Conservation (phyloP, 257 asterid species). For the Solanum medicagineum region DNA sequence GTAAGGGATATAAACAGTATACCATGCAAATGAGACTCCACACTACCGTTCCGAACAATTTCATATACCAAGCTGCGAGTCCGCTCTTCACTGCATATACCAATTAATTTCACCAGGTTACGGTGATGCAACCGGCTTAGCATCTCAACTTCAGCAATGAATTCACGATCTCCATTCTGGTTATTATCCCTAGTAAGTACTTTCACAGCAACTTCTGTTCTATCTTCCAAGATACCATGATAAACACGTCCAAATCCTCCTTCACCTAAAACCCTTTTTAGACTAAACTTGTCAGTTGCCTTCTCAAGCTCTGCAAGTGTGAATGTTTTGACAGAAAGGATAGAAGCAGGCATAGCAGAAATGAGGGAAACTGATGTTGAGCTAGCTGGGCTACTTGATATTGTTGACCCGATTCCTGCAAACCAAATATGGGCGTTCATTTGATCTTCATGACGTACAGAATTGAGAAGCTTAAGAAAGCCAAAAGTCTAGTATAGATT, state of each 20-base stretch:
- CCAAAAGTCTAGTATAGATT: background rate
- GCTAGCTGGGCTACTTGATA: constrained; percentile 82
- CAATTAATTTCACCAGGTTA: constrained; percentile 91
- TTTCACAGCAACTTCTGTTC: constrained; percentile 76
- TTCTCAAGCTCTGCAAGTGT: constrained; percentile 74
- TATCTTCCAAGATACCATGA: constrained; percentile 73
- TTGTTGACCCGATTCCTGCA: constrained; percentile 64
- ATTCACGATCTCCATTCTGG: constrained; percentile 92
- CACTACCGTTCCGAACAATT: constrained; percentile 83
- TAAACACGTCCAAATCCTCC: constrained; percentile 99
- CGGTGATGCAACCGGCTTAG: constrained; percentile 97
- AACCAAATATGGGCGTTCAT: background rate
- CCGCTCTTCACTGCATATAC: constrained; percentile 71
- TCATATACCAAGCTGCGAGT: constrained; percentile 89
- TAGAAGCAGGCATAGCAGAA: constrained; percentile 71
- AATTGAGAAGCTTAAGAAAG: background rate
- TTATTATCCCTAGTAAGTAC: constrained; percentile 61
- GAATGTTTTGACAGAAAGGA: constrained; percentile 82
- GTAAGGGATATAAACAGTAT: constrained; percentile 2
- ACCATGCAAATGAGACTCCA: constrained; percentile 99
- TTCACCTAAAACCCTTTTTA: constrained; percentile 70
- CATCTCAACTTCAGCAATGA: constrained; percentile 97
- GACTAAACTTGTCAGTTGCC: constrained; percentile 87
- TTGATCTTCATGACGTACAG: background rate
- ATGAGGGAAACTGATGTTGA: constrained; percentile 68